phyloP scores from a whole-genome alignment of 805 yeast species.

The Wickerhamiella siamensis region DNA sequence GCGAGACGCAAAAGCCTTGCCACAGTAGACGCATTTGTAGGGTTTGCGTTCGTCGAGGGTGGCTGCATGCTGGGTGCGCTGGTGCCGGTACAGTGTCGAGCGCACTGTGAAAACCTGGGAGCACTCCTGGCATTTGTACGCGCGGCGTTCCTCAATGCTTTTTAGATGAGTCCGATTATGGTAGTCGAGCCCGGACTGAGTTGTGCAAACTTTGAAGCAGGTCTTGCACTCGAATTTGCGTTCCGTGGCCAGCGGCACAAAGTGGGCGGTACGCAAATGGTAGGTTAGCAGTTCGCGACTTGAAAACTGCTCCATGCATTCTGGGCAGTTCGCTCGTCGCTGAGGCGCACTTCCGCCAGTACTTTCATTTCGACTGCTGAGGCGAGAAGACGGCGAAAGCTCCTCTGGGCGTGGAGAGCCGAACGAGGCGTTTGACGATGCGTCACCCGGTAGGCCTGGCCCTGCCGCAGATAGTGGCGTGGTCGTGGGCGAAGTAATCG shows the following conservation, averaged over 20 bases:
- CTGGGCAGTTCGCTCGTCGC: neutral
- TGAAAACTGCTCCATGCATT: neutral
- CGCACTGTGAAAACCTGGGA: constrained; percentile 2
- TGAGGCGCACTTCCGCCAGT: neutral
- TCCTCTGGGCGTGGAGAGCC: neutral
- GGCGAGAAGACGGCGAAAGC: neutral
- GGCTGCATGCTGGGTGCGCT: constrained; percentile 4
- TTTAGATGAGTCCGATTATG: constrained; percentile 1
- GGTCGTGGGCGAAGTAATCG: neutral
- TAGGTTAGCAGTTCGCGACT: neutral
- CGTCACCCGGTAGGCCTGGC: neutral
- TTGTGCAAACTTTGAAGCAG: constrained; percentile 1
- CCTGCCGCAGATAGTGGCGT: neutral
- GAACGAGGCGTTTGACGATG: neutral
- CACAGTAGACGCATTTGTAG: constrained; percentile 1
- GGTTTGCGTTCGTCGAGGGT: constrained; percentile 3
- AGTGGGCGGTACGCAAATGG: constrained; percentile 1
- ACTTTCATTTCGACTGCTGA: neutral
- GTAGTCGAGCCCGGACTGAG: constrained; percentile 1
- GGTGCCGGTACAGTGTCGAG: constrained; percentile 3
- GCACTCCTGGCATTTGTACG: constrained; percentile 3
- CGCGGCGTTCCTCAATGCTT: constrained; percentile 3
- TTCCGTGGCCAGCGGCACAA: neutral
- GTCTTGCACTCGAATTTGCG: constrained; percentile 1
- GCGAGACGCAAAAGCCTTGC: constrained; percentile 2